Conservation (phyloP, 441 rosid species). For the Kokia cookei region DNA sequence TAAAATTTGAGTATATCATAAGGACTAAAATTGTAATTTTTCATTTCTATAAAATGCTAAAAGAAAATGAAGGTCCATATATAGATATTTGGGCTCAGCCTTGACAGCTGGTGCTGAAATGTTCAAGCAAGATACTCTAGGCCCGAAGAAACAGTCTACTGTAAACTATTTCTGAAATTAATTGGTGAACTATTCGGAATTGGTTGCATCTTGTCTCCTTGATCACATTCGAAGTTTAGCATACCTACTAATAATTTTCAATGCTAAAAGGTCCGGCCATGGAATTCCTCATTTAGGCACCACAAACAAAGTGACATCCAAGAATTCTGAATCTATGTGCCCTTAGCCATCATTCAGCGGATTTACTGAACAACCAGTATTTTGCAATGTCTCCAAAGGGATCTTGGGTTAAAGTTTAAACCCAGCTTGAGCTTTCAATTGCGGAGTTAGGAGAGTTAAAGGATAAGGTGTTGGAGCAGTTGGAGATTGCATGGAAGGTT, state of each 20-base stretch:
- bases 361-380: constrained; percentile 52
- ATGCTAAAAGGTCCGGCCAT: background rate
- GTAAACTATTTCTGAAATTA: background rate
- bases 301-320: constrained; percentile 5
- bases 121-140: background rate
- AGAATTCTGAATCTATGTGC: constrained; percentile 25
- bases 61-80: no score
- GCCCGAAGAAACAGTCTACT: background rate
- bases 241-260: background rate
- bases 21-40: no score
- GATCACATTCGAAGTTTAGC: background rate
- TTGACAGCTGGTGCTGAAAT: background rate
- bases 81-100: background rate
- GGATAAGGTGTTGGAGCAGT: constrained; percentile 62
- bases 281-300: background rate
- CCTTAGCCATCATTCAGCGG: constrained; percentile 3
- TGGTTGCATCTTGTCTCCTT: background rate
- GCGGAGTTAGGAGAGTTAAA: constrained; percentile 59
- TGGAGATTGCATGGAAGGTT: constrained; percentile 29
- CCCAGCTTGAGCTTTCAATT: constrained; percentile 30
- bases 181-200: background rate
- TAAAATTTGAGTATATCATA: no score
- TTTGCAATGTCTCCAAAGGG: constrained; percentile 53
- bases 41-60: no score
- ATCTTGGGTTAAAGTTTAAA: constrained; percentile 26